Evolutionary conservation across 1,284 basidiomycete species (phyloP).

Genomic region (Meripilus lineatus): DNA sequence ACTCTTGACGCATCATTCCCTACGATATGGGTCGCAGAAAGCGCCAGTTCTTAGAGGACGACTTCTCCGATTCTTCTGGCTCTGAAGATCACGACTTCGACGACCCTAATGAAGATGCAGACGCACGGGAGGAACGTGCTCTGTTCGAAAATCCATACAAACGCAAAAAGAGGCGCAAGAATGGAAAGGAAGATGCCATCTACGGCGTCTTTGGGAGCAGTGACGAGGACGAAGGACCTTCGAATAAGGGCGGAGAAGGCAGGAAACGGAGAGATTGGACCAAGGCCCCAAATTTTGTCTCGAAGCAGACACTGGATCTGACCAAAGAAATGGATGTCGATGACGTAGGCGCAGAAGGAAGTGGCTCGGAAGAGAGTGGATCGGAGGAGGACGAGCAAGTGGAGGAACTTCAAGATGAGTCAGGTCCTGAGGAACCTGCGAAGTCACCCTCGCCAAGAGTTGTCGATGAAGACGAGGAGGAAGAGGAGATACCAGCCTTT

Average conservation of each 20-base stretch:
- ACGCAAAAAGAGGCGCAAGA: slow-evolving; percentile 56
- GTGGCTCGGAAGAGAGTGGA: slow-evolving; percentile 22
- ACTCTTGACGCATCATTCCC: too few species aligned
- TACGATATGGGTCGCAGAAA: slow-evolving; percentile 88
- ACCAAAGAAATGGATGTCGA: slow-evolving; percentile 40
- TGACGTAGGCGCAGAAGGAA: slow-evolving; percentile 35
- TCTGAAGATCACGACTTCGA: slow-evolving; percentile 43
- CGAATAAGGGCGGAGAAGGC: slow-evolving; percentile 24
- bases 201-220: slow-evolving; percentile 85
- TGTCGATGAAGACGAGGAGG: slow-evolving; percentile 42
- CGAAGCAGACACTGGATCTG: slow-evolving; percentile 47
- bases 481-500: slow-evolving; percentile 35
- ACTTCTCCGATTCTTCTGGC: slow-evolving; percentile 57
- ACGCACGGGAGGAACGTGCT: slow-evolving; percentile 70
- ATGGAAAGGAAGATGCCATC: slow-evolving; percentile 71
- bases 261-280: slow-evolving; percentile 53
- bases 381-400: slow-evolving; percentile 23
- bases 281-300: slow-evolving; percentile 77
- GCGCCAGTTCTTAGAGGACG: slow-evolving; percentile 72
- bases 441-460: slow-evolving; percentile 45
- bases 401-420: slow-evolving; percentile 17
- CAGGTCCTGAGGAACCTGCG: slow-evolving; percentile 29
- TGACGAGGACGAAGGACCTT: slow-evolving; percentile 50
- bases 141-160: slow-evolving; percentile 80
- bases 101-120: slow-evolving; percentile 50